Conservation (phyloP, 2,329 filamentous ascomycete species). For the Leptosphaerulina australis region DNA sequence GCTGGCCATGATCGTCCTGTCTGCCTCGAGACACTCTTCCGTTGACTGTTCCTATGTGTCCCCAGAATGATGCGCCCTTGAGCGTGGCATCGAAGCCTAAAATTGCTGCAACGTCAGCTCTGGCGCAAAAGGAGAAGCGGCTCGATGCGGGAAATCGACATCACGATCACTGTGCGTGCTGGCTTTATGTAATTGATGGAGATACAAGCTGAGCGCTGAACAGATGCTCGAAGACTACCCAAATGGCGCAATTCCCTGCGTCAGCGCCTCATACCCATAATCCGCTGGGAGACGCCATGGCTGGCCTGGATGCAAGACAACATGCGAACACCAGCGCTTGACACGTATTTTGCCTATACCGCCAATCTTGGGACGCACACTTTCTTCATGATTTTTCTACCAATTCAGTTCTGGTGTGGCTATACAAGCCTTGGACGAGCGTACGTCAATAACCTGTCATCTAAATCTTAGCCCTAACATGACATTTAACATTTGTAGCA, state of each 20-base stretch:
- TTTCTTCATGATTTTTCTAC: constrained; percentile 96
- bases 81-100: constrained; percentile 5
- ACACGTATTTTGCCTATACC: constrained; percentile 95
- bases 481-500: constrained; percentile 34
- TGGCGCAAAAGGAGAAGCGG: constrained; percentile 26
- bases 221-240: constrained; percentile 83
- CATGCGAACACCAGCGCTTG: constrained; percentile 80
- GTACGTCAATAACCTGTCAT: constrained; percentile 59
- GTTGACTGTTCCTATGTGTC: constrained; percentile 33
- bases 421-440: constrained; percentile 83
- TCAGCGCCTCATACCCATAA: constrained; percentile 79
- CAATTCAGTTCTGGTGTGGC: constrained; percentile 96
- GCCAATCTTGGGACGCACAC: constrained; percentile 97
- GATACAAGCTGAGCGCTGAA: constrained; percentile 27
- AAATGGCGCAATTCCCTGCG: constrained; percentile 87
- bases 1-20: constrained; percentile 14
- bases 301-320: constrained; percentile 83
- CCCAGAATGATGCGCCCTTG: constrained; percentile 26
- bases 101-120: neutral
- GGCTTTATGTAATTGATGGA: constrained; percentile 18
- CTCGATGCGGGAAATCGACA: constrained; percentile 78
- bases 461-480: constrained; percentile 5
- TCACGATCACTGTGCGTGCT: constrained; percentile 63
- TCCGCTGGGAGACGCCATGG: constrained; percentile 94
- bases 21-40: constrained; percentile 13